Percentiles rank a stretch among this genome's conserved stretches.
Evolutionary conservation across 1,284 basidiomycete species (phyloP).

Genomic region (Cerrena zonata): DNA sequence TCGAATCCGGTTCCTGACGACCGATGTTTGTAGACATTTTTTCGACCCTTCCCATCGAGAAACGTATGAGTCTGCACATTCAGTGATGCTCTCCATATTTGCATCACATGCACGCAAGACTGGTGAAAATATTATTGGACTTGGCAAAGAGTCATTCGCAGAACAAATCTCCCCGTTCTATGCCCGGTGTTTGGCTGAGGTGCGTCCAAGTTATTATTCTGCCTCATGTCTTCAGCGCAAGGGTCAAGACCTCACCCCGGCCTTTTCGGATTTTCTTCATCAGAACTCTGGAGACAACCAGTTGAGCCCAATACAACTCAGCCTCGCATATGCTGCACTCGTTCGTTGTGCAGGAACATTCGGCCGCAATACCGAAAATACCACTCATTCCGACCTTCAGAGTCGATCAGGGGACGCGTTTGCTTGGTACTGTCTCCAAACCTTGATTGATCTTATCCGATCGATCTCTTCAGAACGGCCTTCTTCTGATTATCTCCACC

Average conservation of each 20-base stretch:
- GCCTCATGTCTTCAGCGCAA: background rate
- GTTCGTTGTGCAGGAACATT: conserved; percentile 48
- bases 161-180: conserved; percentile 65
- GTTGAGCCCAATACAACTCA: conserved; percentile 53
- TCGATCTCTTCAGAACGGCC: conserved; percentile 10
- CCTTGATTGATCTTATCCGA: conserved; percentile 41
- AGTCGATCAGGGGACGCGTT: conserved; percentile 31
- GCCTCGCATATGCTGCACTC: conserved; percentile 61
- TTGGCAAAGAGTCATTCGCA: conserved; percentile 31
- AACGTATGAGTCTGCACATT: conserved; percentile 70
- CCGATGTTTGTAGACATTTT: conserved; percentile 42
- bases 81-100: conserved; percentile 65
- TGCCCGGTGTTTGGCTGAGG: conserved; percentile 58
- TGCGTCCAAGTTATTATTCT: conserved; percentile 25
- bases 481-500: conserved; percentile 37
- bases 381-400: background rate
- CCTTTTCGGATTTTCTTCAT: background rate
- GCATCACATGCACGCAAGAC: conserved; percentile 47
- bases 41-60: conserved; percentile 54
- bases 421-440: conserved; percentile 57
- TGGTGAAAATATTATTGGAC: conserved; percentile 13
- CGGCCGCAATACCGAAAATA: background rate
- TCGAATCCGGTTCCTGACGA: background rate
- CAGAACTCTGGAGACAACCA: conserved; percentile 61
- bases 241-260: background rate